These are phyloP conservation scores for Phytophthora multivora DNA, from an alignment of 352 stramenopile genomes.

Conservation along the genomic window DNA sequence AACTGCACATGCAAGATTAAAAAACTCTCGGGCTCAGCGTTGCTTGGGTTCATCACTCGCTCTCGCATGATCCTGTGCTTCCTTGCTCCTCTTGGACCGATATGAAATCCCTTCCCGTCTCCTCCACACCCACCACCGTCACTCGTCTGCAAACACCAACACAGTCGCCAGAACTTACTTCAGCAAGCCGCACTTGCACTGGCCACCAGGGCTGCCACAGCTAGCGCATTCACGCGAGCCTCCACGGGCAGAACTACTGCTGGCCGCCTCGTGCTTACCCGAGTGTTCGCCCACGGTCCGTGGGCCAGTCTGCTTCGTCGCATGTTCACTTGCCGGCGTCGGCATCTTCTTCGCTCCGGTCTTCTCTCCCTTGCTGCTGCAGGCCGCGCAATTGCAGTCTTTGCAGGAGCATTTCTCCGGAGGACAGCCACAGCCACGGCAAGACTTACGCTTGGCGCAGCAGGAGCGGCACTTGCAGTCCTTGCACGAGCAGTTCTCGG, in stretches of 20 bases:
- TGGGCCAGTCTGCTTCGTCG: neutral
- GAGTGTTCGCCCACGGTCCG: neutral
- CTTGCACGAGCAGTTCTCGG: slow-evolving; percentile 28
- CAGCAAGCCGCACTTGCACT: slow-evolving; percentile 37
- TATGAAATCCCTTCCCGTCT: no score
- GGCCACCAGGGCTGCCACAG: slow-evolving; percentile 22
- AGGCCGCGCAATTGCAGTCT: slow-evolving; percentile 26
- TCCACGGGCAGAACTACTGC: neutral
- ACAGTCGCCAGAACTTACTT: slow-evolving; percentile 16
- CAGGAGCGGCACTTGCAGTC: slow-evolving; percentile 33
- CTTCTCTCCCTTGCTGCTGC: slow-evolving; percentile 6
- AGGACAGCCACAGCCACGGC: slow-evolving; percentile 31
- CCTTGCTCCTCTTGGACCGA: neutral
- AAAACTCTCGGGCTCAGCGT: neutral
- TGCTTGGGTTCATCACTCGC: neutral
- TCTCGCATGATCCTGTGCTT: neutral
- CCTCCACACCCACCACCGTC: neutral
- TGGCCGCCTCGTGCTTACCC: slow-evolving; percentile 6
- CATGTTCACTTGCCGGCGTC: neutral
- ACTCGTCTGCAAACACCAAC: neutral
- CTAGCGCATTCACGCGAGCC: slow-evolving; percentile 6
- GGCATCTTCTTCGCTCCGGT: neutral
- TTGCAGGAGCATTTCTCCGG: slow-evolving; percentile 31
- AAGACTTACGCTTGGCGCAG: slow-evolving; percentile 15
- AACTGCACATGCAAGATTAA: slow-evolving; percentile 4